Evolutionary conservation across 75 land plant genomes (phyloP), one percentile per base, ranked within the genome.

Genomic region (Picea glauca): DNA sequence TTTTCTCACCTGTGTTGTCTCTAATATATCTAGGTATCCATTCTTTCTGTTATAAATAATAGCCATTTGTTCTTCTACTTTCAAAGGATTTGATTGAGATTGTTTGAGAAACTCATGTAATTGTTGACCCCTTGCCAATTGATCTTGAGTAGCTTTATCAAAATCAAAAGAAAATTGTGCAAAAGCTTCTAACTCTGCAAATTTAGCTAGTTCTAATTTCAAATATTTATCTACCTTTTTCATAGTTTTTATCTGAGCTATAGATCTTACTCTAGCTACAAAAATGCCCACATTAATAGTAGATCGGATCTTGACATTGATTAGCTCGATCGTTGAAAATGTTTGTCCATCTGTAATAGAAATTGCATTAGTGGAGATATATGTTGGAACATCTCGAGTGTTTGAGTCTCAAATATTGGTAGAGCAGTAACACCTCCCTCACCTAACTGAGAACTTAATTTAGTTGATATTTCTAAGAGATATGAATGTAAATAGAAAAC

Each of bases 81-180:
- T 56, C 17, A 75, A 75, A 56, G 57, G 7, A 11, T 2, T 0
- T 75, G 9, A 75, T 21, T 75, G 23, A 21, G 76, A 57, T 58
- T 57, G 60, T 58, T 75, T 75, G 72, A 67, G 3, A 2, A 67
- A 67, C 43, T 67, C 72, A 0, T 18, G 72, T 46, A 78, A 63
- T 21, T 5, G 30, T 64, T 64, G 79, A 43, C 73, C 80, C 35
- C 75, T 80, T 78, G 7, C 64, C 58, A 82, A 82, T 73, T 78
- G 66, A 78, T 82, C 78, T 59, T 78, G 50, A 82, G 38, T 78
- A 23, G 76, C 80, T 82, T 82, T 26, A 78, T 82, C 76, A 67
- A 78, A 50, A 73, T 82, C 66, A 59, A 4, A 82, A 56, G 76
- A 43, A 72, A 78, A 82, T 78, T 82, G 76, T 72, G 84, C 43